These are phyloP conservation scores for Discostella stelligeroides DNA, from an alignment of 108 stramenopile species.

Conservation along the genomic window DNA sequence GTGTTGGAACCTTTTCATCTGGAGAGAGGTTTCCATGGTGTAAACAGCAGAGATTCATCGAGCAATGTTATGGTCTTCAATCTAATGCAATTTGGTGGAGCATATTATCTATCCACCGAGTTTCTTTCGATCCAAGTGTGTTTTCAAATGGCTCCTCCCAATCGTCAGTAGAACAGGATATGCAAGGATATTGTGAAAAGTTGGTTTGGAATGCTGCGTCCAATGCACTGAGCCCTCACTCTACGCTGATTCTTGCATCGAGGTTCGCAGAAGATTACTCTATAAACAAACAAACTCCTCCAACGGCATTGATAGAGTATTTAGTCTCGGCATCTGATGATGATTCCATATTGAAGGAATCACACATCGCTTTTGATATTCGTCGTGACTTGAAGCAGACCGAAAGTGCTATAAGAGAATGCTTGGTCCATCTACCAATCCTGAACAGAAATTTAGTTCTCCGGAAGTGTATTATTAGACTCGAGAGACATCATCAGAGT, in stretches of 20 bases:
- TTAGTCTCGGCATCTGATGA: slow-evolving; percentile 34
- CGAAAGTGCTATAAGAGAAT: slow-evolving; percentile 34
- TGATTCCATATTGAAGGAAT: background rate
- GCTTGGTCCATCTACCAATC: slow-evolving; percentile 43
- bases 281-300: slow-evolving; percentile 33
- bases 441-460: slow-evolving; percentile 46
- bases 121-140: slow-evolving; percentile 66
- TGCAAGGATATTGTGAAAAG: slow-evolving; percentile 41
- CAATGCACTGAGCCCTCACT: slow-evolving; percentile 11
- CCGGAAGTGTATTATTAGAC: slow-evolving; percentile 46
- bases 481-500: slow-evolving; percentile 35
- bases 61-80: slow-evolving; percentile 67
- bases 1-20: slow-evolving; percentile 39
- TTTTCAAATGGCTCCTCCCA: slow-evolving; percentile 48
- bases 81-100: slow-evolving; percentile 75
- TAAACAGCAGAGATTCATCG: slow-evolving; percentile 66
- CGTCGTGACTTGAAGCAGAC: slow-evolving; percentile 44
- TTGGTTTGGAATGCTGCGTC: slow-evolving; percentile 39
- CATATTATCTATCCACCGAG: slow-evolving; percentile 49
- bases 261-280: slow-evolving; percentile 31
- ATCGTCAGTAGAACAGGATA: slow-evolving; percentile 18
- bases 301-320: slow-evolving; percentile 36
- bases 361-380: slow-evolving; percentile 28
- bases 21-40: slow-evolving; percentile 56
- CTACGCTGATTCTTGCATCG: slow-evolving; percentile 34